Base-by-base conservation (phyloP, 208 protist genomes). In the Trypanosoma scelopori region DNA sequence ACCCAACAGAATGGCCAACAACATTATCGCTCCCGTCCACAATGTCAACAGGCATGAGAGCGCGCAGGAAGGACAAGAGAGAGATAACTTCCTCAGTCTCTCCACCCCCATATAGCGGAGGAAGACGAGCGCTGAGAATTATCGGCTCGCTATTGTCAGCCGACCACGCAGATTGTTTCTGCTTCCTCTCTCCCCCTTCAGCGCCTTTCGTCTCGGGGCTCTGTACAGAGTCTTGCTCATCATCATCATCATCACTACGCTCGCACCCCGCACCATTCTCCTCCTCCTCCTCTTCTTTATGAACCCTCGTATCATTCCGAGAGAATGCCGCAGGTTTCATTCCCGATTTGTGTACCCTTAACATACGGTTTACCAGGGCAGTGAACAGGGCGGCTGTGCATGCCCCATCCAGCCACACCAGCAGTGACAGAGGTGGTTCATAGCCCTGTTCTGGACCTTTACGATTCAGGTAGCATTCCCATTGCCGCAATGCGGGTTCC, bases 351-450 rank as follows among this genome's bases (percentile, higher is more conserved):
- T 58, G 65, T 3, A 18, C 20, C 27, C 73, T 81, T 39, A 90
- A 45, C 22, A 90, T 66, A 1, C 79, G 85, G 27, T 71, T 78
- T 41, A 74, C 52, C 6, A 87, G 27, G 6, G 81, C 71, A 32
- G 71, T 80, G 61, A 90, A 91, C 37, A 91, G 57, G 3, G 78
- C 59, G 20, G 85, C 83, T 16, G 72, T 84, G 55, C 69, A 67
- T 1, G 81, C 80, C 52, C 71, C 78, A 60, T 79, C 78, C n/a
- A 86, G 48, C 81, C 82, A 91, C 16, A 91, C 46, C 28, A 91
- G 48, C 23, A 84, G 45, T 0, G 81, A 81, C 11, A 89, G 53
- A 4, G 64, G 65, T 7, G 81, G 88, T 18, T 35, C 35, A 27
- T 41, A 27, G 23, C 64, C 66, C 11, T 60, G 59, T 50, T 87